A percentile compares a stretch with the other conserved stretches of the same genome.
phyloP scores from a whole-genome alignment of 2,329 filamentous ascomycete genomes.

The Cryoendolithus antarcticus region DNA sequence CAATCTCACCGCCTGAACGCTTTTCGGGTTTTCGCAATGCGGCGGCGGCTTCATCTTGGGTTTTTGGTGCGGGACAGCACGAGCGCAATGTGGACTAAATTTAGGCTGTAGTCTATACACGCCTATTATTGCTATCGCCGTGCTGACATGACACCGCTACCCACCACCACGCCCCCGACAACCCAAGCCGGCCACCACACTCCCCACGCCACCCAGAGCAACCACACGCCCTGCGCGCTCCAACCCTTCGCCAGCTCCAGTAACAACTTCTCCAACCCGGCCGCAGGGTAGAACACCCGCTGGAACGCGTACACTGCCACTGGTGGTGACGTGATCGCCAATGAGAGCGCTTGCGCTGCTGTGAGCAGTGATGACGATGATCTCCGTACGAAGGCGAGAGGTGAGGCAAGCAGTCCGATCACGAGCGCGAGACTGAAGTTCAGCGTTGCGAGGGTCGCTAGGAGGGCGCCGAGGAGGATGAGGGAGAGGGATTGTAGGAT shows the following conservation, averaged over 20 bases:
- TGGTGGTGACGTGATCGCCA: constrained; percentile 13
- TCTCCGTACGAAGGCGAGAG: constrained; percentile 58
- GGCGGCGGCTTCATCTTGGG: no score
- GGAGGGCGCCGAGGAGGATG: constrained; percentile 80
- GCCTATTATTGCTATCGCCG: no score
- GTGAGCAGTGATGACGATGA: constrained; percentile 2
- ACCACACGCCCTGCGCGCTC: constrained; percentile 21
- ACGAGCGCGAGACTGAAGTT: constrained; percentile 89
- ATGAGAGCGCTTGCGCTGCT: constrained; percentile 6
- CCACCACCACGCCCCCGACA: constrained; percentile 13
- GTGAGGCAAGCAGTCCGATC: constrained; percentile 64
- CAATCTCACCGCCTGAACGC: no score
- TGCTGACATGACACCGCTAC: constrained; percentile 9
- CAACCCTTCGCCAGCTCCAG: constrained; percentile 21
- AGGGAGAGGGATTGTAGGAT: constrained; percentile 85
- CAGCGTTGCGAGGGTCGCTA: constrained; percentile 83
- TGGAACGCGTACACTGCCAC: constrained; percentile 11
- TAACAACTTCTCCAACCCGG: constrained; percentile 12
- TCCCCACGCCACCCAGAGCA: constrained; percentile 18
- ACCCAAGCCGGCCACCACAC: constrained; percentile 24
- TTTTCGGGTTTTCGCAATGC: no score
- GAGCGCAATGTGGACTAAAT: no score
- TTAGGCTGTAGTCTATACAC: no score
- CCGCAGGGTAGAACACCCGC: constrained; percentile 7
- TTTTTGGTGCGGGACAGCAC: no score